Base-by-base conservation (phyloP, 1,284 basidiomycete genomes). In the Austroboletus novae-zelandiae region DNA sequence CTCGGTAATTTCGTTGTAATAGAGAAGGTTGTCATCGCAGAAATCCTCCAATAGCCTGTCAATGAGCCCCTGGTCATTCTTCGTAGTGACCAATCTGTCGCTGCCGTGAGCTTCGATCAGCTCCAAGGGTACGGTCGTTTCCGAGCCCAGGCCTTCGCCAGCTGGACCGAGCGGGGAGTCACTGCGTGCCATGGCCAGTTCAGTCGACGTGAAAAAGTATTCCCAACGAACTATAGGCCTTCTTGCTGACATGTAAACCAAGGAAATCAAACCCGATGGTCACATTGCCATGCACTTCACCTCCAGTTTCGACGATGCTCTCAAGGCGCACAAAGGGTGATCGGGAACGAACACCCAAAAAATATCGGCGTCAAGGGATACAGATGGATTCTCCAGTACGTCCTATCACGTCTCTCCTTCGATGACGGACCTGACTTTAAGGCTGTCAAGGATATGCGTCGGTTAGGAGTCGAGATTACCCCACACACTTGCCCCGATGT, bases 391-490 rank as follows among this genome's bases (percentile, higher is more conserved):
- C 73, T 93, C 43, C n/a, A n/a, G n/a, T 71, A 79, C 51, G 75
- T 78, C 1, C 87, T 89, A 59, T 79, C 81, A 64, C 71, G 72
- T 18, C 71, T 89, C 44, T 72, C 75, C 18, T 81, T 82, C 54
- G 61, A 67, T 32, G 60, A 71, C 23, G 61, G 62, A 36, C 68
- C 69, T 52, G 62, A 92, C 61, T 84, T 94, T 65, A 76, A 81
- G 47, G 88, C 98, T 56, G 78, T 96, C 53, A 74, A 77, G 45
- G 92, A 97, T 71, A 95, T 98, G 91, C 84, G 83, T 10, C 66
- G 70, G 3, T 78, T 80, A 1, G 85, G 86, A 13, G 70, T 82
- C 54, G 71, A 74, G 1, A 77, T 88, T 17, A 77, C 80, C 0
- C 67, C 78, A 0, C 68, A 79, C 29, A 40, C 36, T 31, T 27